These are phyloP conservation scores for Hypoxylon fragiforme DNA, from an alignment of 495 filamentous ascomycete species.

Conservation along the genomic window DNA sequence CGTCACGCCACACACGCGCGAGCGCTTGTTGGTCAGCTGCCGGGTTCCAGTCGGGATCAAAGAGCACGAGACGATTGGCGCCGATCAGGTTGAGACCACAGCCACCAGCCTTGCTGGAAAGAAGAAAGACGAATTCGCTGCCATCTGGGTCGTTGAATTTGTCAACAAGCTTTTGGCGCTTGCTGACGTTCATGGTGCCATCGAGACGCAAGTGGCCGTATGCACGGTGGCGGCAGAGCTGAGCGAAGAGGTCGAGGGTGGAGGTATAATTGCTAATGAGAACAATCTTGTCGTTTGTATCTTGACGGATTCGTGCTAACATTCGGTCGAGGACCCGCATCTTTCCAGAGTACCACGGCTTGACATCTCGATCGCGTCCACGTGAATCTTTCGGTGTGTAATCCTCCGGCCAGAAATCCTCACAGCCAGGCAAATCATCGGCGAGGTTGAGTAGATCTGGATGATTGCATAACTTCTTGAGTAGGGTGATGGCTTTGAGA, in stretches of 20 bases:
- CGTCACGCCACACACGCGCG: constrained; percentile 97
- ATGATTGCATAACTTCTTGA: constrained; percentile 99
- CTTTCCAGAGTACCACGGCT: constrained; percentile 96
- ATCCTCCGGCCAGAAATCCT: constrained; percentile 81
- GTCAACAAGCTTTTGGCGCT: constrained; percentile 95
- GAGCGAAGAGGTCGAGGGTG: constrained; percentile 93
- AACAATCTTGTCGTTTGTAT: constrained; percentile 99
- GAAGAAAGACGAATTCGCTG: constrained; percentile 88
- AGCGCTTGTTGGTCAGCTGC: constrained; percentile 97
- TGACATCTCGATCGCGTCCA: constrained; percentile 88
- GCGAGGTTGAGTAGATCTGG: constrained; percentile 88
- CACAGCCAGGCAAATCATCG: constrained; percentile 84
- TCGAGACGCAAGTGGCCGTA: constrained; percentile 92
- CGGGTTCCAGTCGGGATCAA: constrained; percentile 99
- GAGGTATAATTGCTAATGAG: constrained; percentile 98
- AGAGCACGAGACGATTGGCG: constrained; percentile 93
- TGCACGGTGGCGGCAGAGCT: constrained; percentile 77
- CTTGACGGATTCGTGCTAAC: constrained; percentile 92
- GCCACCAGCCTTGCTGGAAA: constrained; percentile 95
- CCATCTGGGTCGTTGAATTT: constrained; percentile 97
- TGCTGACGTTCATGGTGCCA: constrained; percentile 96
- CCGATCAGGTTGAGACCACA: constrained; percentile 97
- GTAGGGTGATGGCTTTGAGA: constrained; percentile 90
- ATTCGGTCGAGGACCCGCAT: constrained; percentile 98
- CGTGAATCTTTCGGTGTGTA: constrained; percentile 85